Evolutionary conservation across 176 grass and related monocot genomes (phyloP), one percentile per base, ranked within the genome.

Genomic region (Aegilops bicornis): DNA sequence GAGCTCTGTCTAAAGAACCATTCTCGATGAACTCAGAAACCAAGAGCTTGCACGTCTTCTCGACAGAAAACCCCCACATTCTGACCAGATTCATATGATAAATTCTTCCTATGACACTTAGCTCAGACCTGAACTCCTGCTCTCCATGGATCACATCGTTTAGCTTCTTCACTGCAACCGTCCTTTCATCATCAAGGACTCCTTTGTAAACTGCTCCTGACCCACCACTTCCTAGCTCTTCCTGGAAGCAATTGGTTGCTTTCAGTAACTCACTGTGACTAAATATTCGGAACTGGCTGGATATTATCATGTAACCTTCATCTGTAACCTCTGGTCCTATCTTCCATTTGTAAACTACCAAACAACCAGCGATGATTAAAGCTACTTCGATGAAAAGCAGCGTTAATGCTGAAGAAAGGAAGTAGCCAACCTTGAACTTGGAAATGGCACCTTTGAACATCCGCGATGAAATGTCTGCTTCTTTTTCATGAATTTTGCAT

Each of bases 191-290:
- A 43, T 79, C 62, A 0, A 97, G 61, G 11, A 79, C 70, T 60
- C 89, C 94, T 80, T 88, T 97, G 73, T 92, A 94, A 73, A 97
- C 87, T 8, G 7, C 16, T 48, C 91, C 89, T 12, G 85, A 90
- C 6, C 68, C 64, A 1, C 94, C 91, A 29, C 52, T 88, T 67
- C 94, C 89, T 0, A 96, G 75, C 78, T 92, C 58, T 35, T 92
- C 59, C 6, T 70, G 64, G 69, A 94, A 97, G 64, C 20, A 75
- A 1, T 73, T 72, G 1, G 91, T 93, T 30, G 89, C 89, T 59
- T 25, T 96, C 20, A 83, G 9, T 73, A 96, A 71, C 85, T 96
- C 94, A 22, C 62, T 69, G 16, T 96, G 93, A 56, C 47, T 93
- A 83, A 96, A 91, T 20, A 89, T 87, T 1, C 78, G 17, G 69